Evolutionary conservation across 495 filamentous ascomycete genomes (phyloP), one percentile per base, ranked within the genome.

Genomic region (Parathielavia appendiculata): DNA sequence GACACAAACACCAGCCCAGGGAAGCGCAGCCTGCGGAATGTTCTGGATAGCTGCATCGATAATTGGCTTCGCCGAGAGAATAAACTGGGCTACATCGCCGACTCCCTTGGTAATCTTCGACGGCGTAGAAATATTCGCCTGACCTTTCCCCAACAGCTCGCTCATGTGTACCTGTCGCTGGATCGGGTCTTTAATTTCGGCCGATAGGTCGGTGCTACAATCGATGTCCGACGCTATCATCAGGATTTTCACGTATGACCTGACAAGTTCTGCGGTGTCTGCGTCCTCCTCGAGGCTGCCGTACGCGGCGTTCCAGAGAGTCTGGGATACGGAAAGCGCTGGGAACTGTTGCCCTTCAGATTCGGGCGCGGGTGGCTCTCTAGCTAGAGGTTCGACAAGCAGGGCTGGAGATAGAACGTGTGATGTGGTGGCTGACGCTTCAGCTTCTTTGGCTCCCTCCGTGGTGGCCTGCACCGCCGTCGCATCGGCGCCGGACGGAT

Each of bases 231-330:
- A 51, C 35, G 54, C 53, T 53, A 40, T 26, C 32, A 52, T 52
- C 48, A 68, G 38, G 19, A 40, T 66, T 38, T 64, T 55, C 41
- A 63, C 38, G 41, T 68, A 66, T n/a, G 59, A 52, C 36, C 23
- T 34, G 23, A 64, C 57, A 51, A 66, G 61, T 40, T 63, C 52
- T 51, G 55, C 39, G 19, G 64, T 12, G 14, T 66, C 49, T 47
- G 16, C 20, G 26, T 48, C 46, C 22, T 30, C 46, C 57, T 62
- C 59, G 50, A 68, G 57, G 26, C 44, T 59, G 51, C 65, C 59
- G 40, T 65, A 67, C 7, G 65, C 65, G 47, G 52, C 51, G 51
- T 62, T 58, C 65, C 65, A 68, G 26, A 68, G 62, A 19, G 49
- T 58, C 52, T 60, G 19, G 20, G 61, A 57, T 20, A 17, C 22